A percentile compares a stretch with the other conserved stretches of the same genome.
phyloP scores from a whole-genome alignment of 345 rosid genomes.

The Linum usitatissimum region DNA sequence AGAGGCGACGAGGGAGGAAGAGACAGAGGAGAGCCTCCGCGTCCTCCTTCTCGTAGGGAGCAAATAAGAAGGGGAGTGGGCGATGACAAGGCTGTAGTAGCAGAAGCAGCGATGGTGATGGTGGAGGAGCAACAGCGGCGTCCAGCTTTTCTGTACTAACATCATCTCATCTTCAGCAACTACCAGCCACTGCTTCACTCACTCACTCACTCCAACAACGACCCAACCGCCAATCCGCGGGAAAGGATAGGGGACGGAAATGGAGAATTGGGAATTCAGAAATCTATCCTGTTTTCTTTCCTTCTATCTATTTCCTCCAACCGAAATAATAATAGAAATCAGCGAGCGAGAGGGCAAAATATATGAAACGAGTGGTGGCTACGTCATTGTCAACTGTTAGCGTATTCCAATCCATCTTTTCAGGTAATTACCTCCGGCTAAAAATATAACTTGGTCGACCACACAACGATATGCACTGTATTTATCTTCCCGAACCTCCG shows the following conservation, averaged over 20 bases:
- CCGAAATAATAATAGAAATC: too few relatives aligned
- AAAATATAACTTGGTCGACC: too few relatives aligned
- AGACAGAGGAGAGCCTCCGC: constrained; percentile 17
- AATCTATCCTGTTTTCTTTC: too few relatives aligned
- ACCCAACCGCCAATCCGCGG: background rate
- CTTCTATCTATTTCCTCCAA: too few relatives aligned
- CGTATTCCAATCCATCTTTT: too few relatives aligned
- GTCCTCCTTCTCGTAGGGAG: background rate
- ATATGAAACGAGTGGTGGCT: too few relatives aligned
- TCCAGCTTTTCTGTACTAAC: background rate
- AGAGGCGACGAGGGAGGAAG: constrained; percentile 11
- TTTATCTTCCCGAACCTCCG: too few relatives aligned
- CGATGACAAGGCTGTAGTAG: background rate
- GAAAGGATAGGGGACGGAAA: background rate
- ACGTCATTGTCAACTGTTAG: too few relatives aligned
- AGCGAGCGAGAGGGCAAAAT: too few relatives aligned
- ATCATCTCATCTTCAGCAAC: background rate
- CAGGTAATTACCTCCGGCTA: too few relatives aligned
- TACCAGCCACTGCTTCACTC: background rate
- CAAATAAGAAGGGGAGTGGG: background rate
- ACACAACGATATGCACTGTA: too few relatives aligned
- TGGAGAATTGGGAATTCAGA: background rate
- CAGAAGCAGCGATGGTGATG: too few relatives aligned
- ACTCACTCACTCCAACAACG: background rate
- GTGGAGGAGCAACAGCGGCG: background rate